A percentile compares a stretch with the other conserved stretches of the same genome.
These are phyloP conservation scores for Kuraishia capsulata DNA, from an alignment of 805 yeast species.

Conservation along the genomic window DNA sequence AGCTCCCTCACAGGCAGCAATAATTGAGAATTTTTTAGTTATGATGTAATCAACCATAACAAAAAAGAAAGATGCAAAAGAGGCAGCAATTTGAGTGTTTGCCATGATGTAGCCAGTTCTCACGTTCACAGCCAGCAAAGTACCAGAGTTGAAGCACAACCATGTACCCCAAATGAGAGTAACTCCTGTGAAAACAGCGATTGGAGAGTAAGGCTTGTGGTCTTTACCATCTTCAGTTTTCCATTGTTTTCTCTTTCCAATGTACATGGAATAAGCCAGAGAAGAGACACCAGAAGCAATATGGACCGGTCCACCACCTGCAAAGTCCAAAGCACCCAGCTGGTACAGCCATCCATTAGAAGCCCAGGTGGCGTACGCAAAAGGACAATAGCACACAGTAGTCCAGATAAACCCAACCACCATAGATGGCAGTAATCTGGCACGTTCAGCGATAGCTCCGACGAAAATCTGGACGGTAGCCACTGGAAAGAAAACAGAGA, in stretches of 20 bases:
- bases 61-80: constrained; percentile 81
- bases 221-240: constrained; percentile 32
- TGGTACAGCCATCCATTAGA: constrained; percentile 76
- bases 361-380: constrained; percentile 90
- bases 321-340: constrained; percentile 83
- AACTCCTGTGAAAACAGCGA: constrained; percentile 67
- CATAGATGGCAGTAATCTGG: constrained; percentile 71
- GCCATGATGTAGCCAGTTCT: constrained; percentile 72
- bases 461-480: constrained; percentile 77
- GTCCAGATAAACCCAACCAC: constrained; percentile 74
- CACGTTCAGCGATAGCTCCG: constrained; percentile 81
- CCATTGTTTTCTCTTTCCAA: constrained; percentile 60
- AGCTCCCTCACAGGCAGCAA: constrained; percentile 88
- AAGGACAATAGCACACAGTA: constrained; percentile 82
- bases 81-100: constrained; percentile 77
- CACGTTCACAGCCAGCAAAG: constrained; percentile 67
- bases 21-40: constrained; percentile 70
- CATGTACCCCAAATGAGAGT: constrained; percentile 69
- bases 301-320: constrained; percentile 94
- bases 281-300: constrained; percentile 84
- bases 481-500: constrained; percentile 69
- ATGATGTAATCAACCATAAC: constrained; percentile 70
- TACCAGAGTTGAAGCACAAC: constrained; percentile 86
- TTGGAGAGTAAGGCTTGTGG: constrained; percentile 80
- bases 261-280: constrained; percentile 62